phyloP scores from a whole-genome alignment of 176 grass and related monocot species.

The Zoysia pacifica region DNA sequence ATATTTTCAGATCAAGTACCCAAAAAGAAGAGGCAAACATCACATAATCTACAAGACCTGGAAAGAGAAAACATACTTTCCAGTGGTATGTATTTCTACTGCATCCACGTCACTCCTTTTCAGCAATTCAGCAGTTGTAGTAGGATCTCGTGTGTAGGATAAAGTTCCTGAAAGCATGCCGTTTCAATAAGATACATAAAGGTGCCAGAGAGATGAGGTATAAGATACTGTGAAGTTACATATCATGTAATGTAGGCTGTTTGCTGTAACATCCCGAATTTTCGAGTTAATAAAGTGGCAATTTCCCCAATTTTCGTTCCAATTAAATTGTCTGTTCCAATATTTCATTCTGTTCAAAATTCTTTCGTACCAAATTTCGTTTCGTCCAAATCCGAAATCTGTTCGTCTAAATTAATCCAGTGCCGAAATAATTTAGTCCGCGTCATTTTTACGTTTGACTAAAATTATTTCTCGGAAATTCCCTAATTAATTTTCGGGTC shows the following conservation, averaged over 20 bases:
- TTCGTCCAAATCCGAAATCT: no score
- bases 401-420: no score
- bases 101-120: conserved; percentile 81
- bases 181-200: conserved; percentile 45
- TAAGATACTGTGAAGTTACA: conserved; percentile 10
- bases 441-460: no score
- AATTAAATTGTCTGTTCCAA: no score
- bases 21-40: conserved; percentile 4
- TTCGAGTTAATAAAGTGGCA: no score
- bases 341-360: no score
- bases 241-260: conserved; percentile 7
- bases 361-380: no score
- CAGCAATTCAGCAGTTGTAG: conserved; percentile 67
- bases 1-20: conserved; percentile 15
- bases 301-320: no score
- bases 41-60: background rate
- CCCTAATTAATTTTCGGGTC: no score
- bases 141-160: conserved; percentile 79
- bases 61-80: conserved; percentile 56
- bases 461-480: no score
- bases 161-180: conserved; percentile 65
- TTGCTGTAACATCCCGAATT: no score
- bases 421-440: no score
- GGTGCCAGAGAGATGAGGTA: conserved; percentile 19
- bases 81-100: conserved; percentile 90